A percentile compares a stretch with the other conserved stretches of the same genome.
Conservation (phyloP, 306 rosid genomes). For the Dryas octopetala region DNA sequence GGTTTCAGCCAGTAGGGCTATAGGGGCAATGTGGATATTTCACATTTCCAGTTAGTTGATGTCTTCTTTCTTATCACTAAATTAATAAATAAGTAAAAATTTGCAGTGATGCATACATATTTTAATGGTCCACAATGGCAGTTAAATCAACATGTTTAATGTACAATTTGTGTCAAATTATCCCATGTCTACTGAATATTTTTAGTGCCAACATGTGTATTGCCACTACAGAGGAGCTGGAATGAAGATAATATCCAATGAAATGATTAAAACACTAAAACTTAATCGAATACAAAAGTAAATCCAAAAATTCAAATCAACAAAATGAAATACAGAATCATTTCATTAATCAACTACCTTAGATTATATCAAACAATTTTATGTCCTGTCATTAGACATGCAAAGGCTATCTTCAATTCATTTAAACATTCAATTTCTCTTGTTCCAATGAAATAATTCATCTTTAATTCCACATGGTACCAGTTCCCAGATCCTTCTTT, state of each 20-base stretch:
- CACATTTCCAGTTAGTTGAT: neutral
- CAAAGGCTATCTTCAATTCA: too few species aligned
- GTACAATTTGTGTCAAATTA: neutral
- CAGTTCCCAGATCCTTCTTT: neutral
- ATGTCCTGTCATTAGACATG: too few species aligned
- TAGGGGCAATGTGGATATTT: neutral
- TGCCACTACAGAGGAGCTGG: too few species aligned
- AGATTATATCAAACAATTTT: neutral
- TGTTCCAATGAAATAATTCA: too few species aligned
- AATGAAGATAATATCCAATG: neutral
- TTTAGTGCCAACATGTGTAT: neutral
- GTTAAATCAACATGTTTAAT: neutral
- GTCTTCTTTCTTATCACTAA: neutral
- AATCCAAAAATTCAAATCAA: neutral
- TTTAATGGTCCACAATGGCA: neutral
- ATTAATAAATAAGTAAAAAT: neutral
- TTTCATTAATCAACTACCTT: neutral
- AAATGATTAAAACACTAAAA: neutral
- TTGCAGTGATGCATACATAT: neutral
- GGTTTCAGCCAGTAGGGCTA: neutral
- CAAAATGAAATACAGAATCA: neutral
- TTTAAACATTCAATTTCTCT: neutral
- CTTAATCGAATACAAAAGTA: neutral
- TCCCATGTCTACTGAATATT: neutral
- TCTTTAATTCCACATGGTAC: neutral